These are phyloP conservation scores for Mycena vulgaris DNA, from an alignment of 768 basidiomycete species.

Conservation along the genomic window DNA sequence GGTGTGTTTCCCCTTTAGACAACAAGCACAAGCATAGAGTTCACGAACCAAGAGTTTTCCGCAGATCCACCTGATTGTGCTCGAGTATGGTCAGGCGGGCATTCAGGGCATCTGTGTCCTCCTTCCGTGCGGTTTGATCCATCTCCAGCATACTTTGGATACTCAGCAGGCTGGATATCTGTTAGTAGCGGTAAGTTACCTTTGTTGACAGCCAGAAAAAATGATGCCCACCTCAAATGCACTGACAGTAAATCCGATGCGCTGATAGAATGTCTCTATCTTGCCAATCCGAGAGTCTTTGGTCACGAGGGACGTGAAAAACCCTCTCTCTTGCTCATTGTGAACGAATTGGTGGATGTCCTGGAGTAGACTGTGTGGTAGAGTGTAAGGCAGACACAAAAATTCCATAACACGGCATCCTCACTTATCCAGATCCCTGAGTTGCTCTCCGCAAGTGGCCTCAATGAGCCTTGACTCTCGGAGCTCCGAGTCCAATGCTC, in stretches of 20 bases:
- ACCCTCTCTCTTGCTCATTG: neutral
- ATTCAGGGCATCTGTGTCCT: neutral
- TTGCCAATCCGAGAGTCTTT: neutral
- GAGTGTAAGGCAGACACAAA: neutral
- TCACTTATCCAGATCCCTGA: neutral
- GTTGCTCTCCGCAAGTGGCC: neutral
- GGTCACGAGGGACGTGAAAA: neutral
- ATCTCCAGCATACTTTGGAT: neutral
- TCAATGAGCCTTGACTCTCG: neutral
- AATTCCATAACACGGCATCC: neutral
- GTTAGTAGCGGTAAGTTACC: too few relatives aligned
- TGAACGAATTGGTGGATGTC: neutral
- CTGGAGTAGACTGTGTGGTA: neutral
- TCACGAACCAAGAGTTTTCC: neutral
- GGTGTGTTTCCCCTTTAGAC: neutral
- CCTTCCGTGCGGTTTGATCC: neutral
- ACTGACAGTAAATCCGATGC: neutral
- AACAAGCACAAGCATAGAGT: neutral
- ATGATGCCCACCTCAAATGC: neutral
- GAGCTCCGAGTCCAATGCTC: constrained; percentile 1
- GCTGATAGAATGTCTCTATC: neutral
- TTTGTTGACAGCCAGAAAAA: too few relatives aligned
- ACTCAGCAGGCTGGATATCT: constrained; percentile 5
- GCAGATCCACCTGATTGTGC: neutral
- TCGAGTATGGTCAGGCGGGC: neutral